Evolutionary conservation across 2,329 filamentous ascomycete genomes (phyloP).

Genomic region (Bipolaris cookei): DNA sequence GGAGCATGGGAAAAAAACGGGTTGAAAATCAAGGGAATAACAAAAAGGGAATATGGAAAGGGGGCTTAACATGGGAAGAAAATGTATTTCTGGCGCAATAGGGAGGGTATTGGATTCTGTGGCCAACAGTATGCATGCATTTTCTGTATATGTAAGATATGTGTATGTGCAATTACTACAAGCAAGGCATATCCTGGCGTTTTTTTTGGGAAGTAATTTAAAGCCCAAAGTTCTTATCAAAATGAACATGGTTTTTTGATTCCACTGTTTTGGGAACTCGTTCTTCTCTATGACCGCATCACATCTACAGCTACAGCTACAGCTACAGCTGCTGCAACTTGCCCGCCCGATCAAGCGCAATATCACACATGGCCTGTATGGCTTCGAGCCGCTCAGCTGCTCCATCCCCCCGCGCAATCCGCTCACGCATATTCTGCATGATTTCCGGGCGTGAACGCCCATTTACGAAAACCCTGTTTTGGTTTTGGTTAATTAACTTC

Average conservation of each 20-base stretch:
- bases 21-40: background rate
- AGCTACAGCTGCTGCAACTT: constrained; percentile 55
- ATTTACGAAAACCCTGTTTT: constrained; percentile 77
- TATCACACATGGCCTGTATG: constrained; percentile 89
- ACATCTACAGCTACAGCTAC: too few species aligned
- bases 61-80: too few species aligned
- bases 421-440: constrained; percentile 78
- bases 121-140: background rate
- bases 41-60: background rate
- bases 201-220: too few species aligned
- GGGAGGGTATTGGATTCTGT: too few species aligned
- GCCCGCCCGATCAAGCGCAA: constrained; percentile 77
- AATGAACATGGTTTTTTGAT: too few species aligned
- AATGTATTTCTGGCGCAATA: too few species aligned
- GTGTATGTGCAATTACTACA: background rate
- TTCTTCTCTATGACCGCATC: too few species aligned
- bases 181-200: background rate
- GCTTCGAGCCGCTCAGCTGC: constrained; percentile 72
- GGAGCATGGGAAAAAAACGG: too few species aligned
- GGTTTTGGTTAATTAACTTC: background rate
- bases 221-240: too few species aligned
- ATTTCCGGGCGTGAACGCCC: constrained; percentile 74
- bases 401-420: constrained; percentile 73
- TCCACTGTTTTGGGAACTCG: too few species aligned
- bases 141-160: background rate